Conservation (phyloP, 495 filamentous ascomycete species). For the Tuber umbilicatum region DNA sequence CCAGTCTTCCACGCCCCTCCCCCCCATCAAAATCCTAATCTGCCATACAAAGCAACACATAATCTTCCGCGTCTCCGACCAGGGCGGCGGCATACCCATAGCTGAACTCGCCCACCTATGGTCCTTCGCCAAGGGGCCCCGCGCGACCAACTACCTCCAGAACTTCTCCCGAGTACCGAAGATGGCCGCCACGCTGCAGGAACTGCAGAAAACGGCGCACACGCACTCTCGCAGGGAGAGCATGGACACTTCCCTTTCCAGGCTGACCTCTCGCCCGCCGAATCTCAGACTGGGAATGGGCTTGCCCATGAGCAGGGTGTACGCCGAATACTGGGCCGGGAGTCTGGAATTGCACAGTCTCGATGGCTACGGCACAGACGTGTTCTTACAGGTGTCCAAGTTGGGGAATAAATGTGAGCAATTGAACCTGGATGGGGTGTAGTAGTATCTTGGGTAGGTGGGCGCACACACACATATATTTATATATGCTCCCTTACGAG, state of each 20-base stretch:
- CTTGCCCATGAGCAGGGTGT: conserved; percentile 85
- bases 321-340: conserved; percentile 98
- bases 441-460: conserved; percentile 6
- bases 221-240: conserved; percentile 33
- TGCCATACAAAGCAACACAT: conserved; percentile 94
- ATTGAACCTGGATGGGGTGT: conserved; percentile 50
- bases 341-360: conserved; percentile 85
- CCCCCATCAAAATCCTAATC: conserved; percentile 86
- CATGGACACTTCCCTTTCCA: conserved; percentile 61
- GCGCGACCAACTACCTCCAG: conserved; percentile 62
- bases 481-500: background rate
- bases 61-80: conserved; percentile 91
- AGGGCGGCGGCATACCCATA: conserved; percentile 81
- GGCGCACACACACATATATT: background rate
- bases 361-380: conserved; percentile 96
- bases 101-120: conserved; percentile 85
- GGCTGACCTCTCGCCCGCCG: conserved; percentile 72
- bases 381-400: conserved; percentile 93
- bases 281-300: conserved; percentile 90
- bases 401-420: conserved; percentile 98
- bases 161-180: conserved; percentile 83
- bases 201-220: conserved; percentile 51
- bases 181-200: conserved; percentile 91
- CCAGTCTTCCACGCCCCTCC: conserved; percentile 48
- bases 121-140: conserved; percentile 90